Conservation (phyloP, 2,329 filamentous ascomycete genomes). For the Fusarium sp. region DNA sequence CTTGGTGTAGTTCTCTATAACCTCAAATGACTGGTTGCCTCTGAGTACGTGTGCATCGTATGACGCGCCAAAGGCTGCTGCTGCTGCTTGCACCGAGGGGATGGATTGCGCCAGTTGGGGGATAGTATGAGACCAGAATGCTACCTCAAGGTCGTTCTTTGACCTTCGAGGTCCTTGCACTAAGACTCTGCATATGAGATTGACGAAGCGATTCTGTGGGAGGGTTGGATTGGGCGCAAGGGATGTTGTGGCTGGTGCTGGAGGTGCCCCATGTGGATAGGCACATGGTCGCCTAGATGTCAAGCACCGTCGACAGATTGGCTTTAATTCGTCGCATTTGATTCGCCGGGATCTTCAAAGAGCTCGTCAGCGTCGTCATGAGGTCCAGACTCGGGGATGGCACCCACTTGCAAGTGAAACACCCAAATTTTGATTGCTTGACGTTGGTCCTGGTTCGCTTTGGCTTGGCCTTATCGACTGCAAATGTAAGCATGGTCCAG, state of each 20-base stretch:
- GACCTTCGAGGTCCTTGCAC: not conserved
- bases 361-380: not conserved
- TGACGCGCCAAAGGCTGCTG: not conserved
- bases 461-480: not conserved
- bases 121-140: not conserved
- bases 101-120: not conserved
- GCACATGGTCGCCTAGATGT: not conserved
- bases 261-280: not conserved
- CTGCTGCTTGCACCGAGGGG: not conserved
- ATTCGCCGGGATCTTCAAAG: not conserved
- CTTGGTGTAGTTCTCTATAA: not conserved
- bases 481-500: not conserved
- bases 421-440: not conserved
- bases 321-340: not conserved
- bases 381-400: rapidly evolving
- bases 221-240: not conserved
- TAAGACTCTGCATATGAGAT: not conserved
- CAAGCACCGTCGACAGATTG: not conserved
- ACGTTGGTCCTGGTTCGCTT: not conserved
- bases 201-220: not conserved
- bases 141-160: not conserved
- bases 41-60: not conserved
- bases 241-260: not conserved
- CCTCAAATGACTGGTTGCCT: not conserved
- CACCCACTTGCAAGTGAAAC: not conserved